Conservation (phyloP, 371 early-diverging fungal genomes). For the Mucor sp. region DNA sequence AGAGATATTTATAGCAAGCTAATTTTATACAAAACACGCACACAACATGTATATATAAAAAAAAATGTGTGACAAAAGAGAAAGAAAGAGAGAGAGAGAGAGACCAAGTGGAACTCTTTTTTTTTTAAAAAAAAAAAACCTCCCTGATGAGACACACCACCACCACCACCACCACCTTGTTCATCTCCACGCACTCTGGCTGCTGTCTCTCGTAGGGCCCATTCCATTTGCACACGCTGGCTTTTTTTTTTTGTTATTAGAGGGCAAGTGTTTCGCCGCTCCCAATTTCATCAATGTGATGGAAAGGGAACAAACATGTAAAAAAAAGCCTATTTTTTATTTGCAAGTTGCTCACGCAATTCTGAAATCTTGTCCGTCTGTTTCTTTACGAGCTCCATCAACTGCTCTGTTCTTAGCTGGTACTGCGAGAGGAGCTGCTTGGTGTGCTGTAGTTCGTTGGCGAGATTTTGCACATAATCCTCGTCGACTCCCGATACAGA, state of each 20-base stretch:
- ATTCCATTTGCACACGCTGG: neutral
- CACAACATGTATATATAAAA: neutral
- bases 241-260: too few species aligned
- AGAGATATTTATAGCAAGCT: neutral
- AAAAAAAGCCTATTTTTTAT: neutral
- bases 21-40: neutral
- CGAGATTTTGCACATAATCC: slow-evolving; percentile 25
- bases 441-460: slow-evolving; percentile 25
- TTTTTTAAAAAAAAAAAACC: neutral
- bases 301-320: neutral
- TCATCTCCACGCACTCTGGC: neutral
- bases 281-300: neutral
- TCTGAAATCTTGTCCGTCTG: slow-evolving; percentile 29
- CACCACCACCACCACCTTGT: too few species aligned
- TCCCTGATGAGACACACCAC: neutral
- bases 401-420: slow-evolving; percentile 26
- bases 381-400: slow-evolving; percentile 29
- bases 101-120: neutral
- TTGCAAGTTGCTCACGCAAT: slow-evolving; percentile 25
- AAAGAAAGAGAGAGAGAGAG: neutral
- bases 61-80: neutral
- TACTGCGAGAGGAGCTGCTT: slow-evolving; percentile 26
- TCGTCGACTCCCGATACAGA: slow-evolving; percentile 11
- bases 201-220: neutral
- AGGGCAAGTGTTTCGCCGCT: slow-evolving; percentile 3